A percentile compares a stretch with the other conserved stretches of the same genome.
Conservation (phyloP, 768 basidiomycete species). For the Amanita pseudoporphyria region DNA sequence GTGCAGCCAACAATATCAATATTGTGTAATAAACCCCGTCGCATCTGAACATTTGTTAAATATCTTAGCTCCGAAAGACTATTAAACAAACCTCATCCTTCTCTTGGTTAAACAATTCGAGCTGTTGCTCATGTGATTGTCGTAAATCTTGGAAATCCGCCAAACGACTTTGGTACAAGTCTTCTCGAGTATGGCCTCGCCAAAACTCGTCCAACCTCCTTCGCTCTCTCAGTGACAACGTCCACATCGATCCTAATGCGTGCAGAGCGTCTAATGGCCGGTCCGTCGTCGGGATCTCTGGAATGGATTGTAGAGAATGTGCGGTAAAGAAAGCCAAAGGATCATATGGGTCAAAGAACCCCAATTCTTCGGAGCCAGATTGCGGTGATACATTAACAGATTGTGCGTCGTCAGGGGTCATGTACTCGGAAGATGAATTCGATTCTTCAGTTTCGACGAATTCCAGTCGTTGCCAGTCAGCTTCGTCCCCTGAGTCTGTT, state of each 20-base stretch:
- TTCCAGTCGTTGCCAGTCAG: constrained; percentile 6
- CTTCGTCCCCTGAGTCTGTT: constrained; percentile 6
- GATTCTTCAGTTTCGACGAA: background rate
- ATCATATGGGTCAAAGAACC: background rate
- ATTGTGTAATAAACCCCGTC: constrained; percentile 41
- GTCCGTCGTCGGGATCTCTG: constrained; percentile 25
- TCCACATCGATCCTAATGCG: constrained; percentile 35
- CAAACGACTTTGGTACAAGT: constrained; percentile 14
- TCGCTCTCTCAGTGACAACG: constrained; percentile 43
- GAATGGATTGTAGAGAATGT: constrained; percentile 26
- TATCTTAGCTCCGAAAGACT: no score
- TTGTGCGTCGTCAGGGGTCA: background rate
- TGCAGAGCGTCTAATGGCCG: constrained; percentile 31
- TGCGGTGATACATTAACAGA: background rate
- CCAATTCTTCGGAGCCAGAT: background rate
- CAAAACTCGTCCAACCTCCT: constrained; percentile 32
- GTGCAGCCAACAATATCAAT: constrained; percentile 69
- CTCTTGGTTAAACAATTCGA: constrained; percentile 33
- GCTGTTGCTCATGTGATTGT: constrained; percentile 19
- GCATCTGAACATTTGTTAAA: constrained; percentile 27
- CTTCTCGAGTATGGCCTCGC: constrained; percentile 32
- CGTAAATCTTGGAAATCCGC: constrained; percentile 34
- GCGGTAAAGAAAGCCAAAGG: constrained; percentile 25
- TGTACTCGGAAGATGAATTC: background rate
- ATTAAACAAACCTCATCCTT: constrained; percentile 39